Conservation (phyloP, 1,139 yeast genomes). For the Geotrichum aggregatum region DNA sequence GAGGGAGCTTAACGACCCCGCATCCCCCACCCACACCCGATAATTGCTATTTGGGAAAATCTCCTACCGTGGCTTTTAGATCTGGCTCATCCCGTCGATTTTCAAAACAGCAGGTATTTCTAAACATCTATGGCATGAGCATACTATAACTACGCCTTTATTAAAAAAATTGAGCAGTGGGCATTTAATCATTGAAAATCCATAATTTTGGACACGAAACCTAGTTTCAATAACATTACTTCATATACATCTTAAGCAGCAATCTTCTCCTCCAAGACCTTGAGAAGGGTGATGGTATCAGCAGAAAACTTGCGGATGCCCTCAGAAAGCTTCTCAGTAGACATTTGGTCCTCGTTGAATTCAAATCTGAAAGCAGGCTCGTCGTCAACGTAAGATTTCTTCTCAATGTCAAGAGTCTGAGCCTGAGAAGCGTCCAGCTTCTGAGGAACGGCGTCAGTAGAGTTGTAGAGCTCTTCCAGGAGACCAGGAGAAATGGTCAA, state of each 20-base stretch:
- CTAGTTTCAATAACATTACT: not conserved
- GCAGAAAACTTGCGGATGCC: slow-evolving; percentile 97
- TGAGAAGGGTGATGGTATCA: slow-evolving; percentile 82
- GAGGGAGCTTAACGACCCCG: too few relatives aligned
- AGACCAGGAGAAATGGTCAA: slow-evolving; percentile 92
- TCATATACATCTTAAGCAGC: slow-evolving; percentile 18
- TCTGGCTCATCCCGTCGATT: too few relatives aligned
- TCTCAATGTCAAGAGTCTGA: slow-evolving; percentile 53
- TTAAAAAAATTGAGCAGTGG: too few relatives aligned
- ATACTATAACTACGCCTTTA: not conserved
- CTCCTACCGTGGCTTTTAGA: too few relatives aligned
- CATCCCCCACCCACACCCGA: too few relatives aligned
- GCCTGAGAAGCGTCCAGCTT: slow-evolving; percentile 65
- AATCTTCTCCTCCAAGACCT: slow-evolving; percentile 71
- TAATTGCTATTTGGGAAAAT: too few relatives aligned
- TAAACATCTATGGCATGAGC: too few relatives aligned
- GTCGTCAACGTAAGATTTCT: slow-evolving; percentile 77
- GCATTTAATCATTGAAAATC: not conserved
- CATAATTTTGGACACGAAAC: not conserved
- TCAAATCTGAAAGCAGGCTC: slow-evolving; percentile 88
- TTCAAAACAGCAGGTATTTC: too few relatives aligned
- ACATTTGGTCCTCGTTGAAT: slow-evolving; percentile 96
- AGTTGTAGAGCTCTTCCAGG: slow-evolving; percentile 82
- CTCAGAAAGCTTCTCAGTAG: slow-evolving; percentile 94
- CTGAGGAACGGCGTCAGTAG: slow-evolving; percentile 73